A percentile compares a stretch with the other conserved stretches of the same genome.
These are phyloP conservation scores for Fennellomyces sp. DNA, from an alignment of 371 early-diverging fungal genomes.

Conservation along the genomic window DNA sequence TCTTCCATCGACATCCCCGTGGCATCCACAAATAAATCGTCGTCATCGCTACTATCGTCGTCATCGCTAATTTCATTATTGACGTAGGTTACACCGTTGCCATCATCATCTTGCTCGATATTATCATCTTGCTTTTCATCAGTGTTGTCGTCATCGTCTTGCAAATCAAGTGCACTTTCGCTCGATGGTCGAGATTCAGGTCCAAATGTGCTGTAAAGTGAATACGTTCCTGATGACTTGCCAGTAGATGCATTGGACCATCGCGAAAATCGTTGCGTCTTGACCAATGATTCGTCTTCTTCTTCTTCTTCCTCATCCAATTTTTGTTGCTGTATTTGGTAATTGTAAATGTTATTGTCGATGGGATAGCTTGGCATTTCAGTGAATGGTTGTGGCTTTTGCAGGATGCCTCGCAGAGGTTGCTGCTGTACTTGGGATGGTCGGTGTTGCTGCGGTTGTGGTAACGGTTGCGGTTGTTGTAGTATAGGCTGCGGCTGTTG, in stretches of 20 bases:
- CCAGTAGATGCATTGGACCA: conserved; percentile 35
- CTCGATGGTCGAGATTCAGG: conserved; percentile 14
- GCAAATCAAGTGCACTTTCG: conserved; percentile 5
- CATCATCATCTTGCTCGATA: conserved; percentile 11
- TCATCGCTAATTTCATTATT: background rate
- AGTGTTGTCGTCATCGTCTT: conserved; percentile 8
- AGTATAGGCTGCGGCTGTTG: background rate
- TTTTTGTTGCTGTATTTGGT: background rate
- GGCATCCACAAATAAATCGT: conserved; percentile 45
- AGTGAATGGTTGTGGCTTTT: background rate
- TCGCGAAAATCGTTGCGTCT: conserved; percentile 12
- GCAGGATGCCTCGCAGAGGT: conserved; percentile 1
- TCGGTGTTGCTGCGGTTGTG: background rate
- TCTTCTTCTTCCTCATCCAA: conserved; percentile 2
- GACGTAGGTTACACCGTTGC: conserved; percentile 29
- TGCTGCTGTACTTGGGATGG: background rate
- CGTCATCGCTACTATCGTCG: conserved; percentile 18
- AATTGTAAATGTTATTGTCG: background rate
- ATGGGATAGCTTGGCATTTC: background rate
- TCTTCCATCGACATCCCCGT: conserved; percentile 36
- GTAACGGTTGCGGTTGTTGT: background rate
- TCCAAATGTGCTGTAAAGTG: conserved; percentile 43
- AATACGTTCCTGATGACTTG: conserved; percentile 38
- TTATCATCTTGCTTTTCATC: background rate
- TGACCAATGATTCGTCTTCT: background rate